Evolutionary conservation across 306 rosid genomes (phyloP).

Genomic region (Castanospermum australe): DNA sequence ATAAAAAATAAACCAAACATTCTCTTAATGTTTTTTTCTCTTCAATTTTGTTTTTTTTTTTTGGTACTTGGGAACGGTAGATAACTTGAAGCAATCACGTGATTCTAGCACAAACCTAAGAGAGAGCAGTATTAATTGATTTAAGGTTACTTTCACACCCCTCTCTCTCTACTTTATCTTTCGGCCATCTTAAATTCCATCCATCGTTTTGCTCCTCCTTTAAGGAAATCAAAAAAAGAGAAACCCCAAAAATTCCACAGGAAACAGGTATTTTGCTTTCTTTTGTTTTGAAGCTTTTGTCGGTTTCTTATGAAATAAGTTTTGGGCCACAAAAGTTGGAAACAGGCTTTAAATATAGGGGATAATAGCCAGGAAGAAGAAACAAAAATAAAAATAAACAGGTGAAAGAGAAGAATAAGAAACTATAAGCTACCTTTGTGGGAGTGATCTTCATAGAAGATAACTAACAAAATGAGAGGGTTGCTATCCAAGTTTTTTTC

Average conservation of each 20-base stretch:
- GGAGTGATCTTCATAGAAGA: slow-evolving; percentile 5
- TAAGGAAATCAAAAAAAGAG: slow-evolving; percentile 41
- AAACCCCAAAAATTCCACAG: slow-evolving; percentile 37
- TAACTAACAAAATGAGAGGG: background rate
- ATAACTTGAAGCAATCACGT: slow-evolving; percentile 68
- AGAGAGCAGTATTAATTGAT: slow-evolving; percentile 39
- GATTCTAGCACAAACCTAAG: slow-evolving; percentile 46
- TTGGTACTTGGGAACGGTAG: slow-evolving; percentile 91
- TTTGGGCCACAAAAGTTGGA: slow-evolving; percentile 24
- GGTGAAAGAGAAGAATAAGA: background rate
- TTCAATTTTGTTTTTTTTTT: slow-evolving; percentile 38
- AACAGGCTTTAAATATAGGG: background rate
- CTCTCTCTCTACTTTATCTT: slow-evolving; percentile 32
- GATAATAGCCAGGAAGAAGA: background rate
- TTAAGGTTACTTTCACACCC: slow-evolving; percentile 43
- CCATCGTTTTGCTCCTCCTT: slow-evolving; percentile 34
- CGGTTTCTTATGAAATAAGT: slow-evolving; percentile 53
- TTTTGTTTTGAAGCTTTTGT: slow-evolving; percentile 46
- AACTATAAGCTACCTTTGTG: background rate
- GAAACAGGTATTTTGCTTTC: slow-evolving; percentile 55
- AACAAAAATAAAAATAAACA: background rate
- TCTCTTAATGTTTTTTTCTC: too few species aligned
- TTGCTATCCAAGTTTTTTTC: too few species aligned
- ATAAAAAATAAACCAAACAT: too few species aligned
- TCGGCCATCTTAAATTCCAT: slow-evolving; percentile 24